Evolutionary conservation across 768 basidiomycete species (phyloP).

Genomic region (Serendipita indica): DNA sequence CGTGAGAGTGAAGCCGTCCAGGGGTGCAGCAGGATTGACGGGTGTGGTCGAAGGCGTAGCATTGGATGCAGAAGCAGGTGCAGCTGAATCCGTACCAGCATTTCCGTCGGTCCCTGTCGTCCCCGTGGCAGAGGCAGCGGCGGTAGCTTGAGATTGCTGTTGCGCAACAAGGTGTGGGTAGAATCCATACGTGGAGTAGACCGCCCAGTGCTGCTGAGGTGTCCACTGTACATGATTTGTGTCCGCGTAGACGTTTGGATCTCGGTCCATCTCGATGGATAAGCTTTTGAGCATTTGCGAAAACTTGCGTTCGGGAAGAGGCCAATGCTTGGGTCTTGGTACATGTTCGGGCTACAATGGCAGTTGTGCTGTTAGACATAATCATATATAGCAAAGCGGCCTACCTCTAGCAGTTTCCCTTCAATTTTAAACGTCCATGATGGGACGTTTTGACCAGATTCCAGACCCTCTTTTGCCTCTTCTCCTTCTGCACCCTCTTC

Average conservation of each 20-base stretch:
- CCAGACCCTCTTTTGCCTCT: conserved; percentile 38
- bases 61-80: neutral
- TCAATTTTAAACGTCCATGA: conserved; percentile 83
- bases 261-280: conserved; percentile 77
- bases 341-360: conserved; percentile 29
- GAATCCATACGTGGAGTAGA: neutral
- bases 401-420: conserved; percentile 52
- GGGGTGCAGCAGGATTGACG: conserved; percentile 25
- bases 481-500: conserved; percentile 4
- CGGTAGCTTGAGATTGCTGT: too few relatives aligned
- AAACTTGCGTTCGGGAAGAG: conserved; percentile 50
- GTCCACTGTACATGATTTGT: conserved; percentile 65
- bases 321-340: conserved; percentile 37
- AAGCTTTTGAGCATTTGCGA: conserved; percentile 73
- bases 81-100: too few relatives aligned
- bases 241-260: conserved; percentile 65
- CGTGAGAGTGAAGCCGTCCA: conserved; percentile 78
- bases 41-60: neutral
- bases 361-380: conserved; percentile 1
- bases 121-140: too few relatives aligned
- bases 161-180: neutral
- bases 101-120: too few relatives aligned
- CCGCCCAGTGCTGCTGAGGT: neutral
- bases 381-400: conserved; percentile 9
- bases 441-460: conserved; percentile 79